Conservation (phyloP, 495 filamentous ascomycete species). For the Lasiosphaeria miniovina region DNA sequence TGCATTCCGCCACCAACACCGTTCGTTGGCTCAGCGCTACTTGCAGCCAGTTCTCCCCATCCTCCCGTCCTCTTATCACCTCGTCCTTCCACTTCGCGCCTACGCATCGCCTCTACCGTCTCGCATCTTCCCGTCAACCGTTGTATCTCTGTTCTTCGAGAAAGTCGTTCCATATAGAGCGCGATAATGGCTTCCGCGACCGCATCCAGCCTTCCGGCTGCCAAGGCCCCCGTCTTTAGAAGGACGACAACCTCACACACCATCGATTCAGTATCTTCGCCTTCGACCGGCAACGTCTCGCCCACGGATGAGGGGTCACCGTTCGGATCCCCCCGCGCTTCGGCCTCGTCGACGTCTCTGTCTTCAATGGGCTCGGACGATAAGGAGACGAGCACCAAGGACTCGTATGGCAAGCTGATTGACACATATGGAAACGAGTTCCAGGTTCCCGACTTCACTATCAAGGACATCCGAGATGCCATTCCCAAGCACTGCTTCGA, state of each 20-base stretch:
- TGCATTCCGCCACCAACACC: no score
- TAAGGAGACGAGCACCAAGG: constrained; percentile 21
- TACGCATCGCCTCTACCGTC: background rate
- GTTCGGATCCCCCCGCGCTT: constrained; percentile 65
- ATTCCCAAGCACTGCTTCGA: constrained; percentile 82
- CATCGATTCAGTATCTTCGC: constrained; percentile 52
- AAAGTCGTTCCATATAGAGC: constrained; percentile 8
- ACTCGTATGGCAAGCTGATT: constrained; percentile 53
- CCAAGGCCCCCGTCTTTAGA: constrained; percentile 40
- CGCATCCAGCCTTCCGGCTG: constrained; percentile 33
- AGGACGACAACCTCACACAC: constrained; percentile 33
- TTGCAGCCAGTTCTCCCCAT: no score
- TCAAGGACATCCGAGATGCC: constrained; percentile 77
- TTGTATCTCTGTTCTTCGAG: background rate
- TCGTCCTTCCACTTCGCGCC: background rate
- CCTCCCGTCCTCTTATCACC: no score
- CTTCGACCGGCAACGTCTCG: constrained; percentile 59
- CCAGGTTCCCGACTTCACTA: constrained; percentile 70
- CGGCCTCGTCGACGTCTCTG: constrained; percentile 83
- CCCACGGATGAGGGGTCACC: constrained; percentile 31
- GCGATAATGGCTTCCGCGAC: constrained; percentile 38
- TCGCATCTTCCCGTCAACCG: background rate
- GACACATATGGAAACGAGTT: constrained; percentile 76
- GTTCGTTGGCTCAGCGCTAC: no score
- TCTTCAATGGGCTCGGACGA: constrained; percentile 78